These are phyloP conservation scores for Xylariaceae sp. DNA, from an alignment of 2,329 filamentous ascomycete genomes.

Conservation along the genomic window DNA sequence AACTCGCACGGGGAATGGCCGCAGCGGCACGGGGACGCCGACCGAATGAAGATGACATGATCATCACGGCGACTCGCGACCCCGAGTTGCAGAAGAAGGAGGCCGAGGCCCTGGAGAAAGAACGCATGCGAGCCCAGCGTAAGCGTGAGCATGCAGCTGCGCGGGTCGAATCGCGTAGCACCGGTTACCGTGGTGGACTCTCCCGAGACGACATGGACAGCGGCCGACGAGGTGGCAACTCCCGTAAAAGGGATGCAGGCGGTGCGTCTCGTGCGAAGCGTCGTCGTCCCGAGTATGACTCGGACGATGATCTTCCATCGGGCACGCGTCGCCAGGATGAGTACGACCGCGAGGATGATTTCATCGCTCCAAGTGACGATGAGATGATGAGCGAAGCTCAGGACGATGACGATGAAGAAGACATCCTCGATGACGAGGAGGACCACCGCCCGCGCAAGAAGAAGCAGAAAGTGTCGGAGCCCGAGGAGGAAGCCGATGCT, in stretches of 20 bases:
- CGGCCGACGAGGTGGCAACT: slow-evolving; percentile 42
- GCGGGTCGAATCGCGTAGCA: slow-evolving; percentile 54
- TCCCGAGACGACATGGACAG: slow-evolving; percentile 67
- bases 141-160: slow-evolving; percentile 63
- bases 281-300: slow-evolving; percentile 63
- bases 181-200: slow-evolving; percentile 50
- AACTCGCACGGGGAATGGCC: slow-evolving; percentile 62
- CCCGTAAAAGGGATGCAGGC: slow-evolving; percentile 49
- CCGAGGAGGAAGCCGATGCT: slow-evolving; percentile 43
- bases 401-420: slow-evolving; percentile 59
- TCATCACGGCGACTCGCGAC: slow-evolving; percentile 66
- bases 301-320: slow-evolving; percentile 65
- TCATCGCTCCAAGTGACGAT: slow-evolving; percentile 70
- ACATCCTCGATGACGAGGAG: slow-evolving; percentile 46
- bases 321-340: slow-evolving; percentile 61
- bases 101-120: slow-evolving; percentile 69
- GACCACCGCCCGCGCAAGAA: slow-evolving; percentile 41
- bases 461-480: slow-evolving; percentile 46
- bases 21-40: slow-evolving; percentile 53
- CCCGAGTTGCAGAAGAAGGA: slow-evolving; percentile 69
- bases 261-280: slow-evolving; percentile 48
- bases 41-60: slow-evolving; percentile 53
- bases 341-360: slow-evolving; percentile 75
- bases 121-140: slow-evolving; percentile 61
- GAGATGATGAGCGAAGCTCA: slow-evolving; percentile 52